Base-by-base conservation (phyloP, 805 yeast species). In the Metschnikowia dekortorum region DNA sequence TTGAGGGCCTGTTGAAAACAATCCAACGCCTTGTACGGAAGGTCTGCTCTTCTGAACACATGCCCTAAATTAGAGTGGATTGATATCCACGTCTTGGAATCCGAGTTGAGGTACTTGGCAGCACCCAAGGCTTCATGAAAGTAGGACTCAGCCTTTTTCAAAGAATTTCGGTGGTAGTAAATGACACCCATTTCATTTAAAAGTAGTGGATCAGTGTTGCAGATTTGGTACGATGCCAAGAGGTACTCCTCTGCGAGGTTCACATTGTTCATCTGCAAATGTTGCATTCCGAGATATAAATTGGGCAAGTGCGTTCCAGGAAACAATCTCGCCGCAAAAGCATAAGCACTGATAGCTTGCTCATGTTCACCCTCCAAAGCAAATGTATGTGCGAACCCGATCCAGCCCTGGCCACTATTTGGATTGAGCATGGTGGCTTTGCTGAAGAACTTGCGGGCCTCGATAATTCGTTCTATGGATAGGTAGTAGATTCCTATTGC, bases 321-420 rank as follows among this genome's bases (percentile, higher is more conserved):
- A 61, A 94, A 94, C 39, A 91, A 76, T 53, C 97, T 74, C 1
- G 96, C 89, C 0, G 97, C 97, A 10, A 96, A 91, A 1, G 98
- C 91, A 67, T 91, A 94, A 0, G 98, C 98, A 50, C 97, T 86
- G 22, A 94, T 86, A 1, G 98, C 98, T 67, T 94, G 98, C 65
- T 94, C 99, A 65, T 94, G 97, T 67, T 94, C 99, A n/a, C 97
- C 96, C 65, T 94, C 99, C 2, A 88, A 85, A 0, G 97, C 97
- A 78, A 91, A 94, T 0, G 98, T 91, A 62, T 92, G 98, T 1
- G 98, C 98, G 71, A 94, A 94, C 2, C 97, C 99, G 33, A 94
- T 83, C 99, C 99, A 94, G 1, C 98, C 96, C 47, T 88, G 92
- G 0, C 94, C 95, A 70, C 88, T 90, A 57, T 84, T 87, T 2